Percentiles rank a stretch among this genome's conserved stretches.
Conservation (phyloP, 176 grass and related monocot species). For the Zea luxurians region DNA sequence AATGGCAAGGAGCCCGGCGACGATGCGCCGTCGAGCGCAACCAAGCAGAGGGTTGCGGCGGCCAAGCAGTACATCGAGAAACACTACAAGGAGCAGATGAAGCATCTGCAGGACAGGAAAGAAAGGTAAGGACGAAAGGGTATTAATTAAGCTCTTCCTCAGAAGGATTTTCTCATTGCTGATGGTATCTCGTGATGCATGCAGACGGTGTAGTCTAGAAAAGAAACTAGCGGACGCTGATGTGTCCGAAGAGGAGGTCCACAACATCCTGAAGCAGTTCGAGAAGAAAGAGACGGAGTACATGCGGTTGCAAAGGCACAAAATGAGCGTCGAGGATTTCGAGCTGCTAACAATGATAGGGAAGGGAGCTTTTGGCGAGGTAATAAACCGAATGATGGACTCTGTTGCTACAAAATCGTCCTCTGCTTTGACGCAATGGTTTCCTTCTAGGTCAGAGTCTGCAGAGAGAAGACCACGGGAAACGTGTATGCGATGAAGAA, state of each 20-base stretch:
- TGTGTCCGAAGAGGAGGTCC: constrained; percentile 83
- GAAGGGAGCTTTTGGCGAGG: constrained; percentile 99
- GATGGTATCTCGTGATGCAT: constrained; percentile 20
- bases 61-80: constrained; percentile 98
- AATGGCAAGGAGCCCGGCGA: constrained; percentile 65
- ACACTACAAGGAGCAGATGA: constrained; percentile 95
- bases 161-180: constrained; percentile 1
- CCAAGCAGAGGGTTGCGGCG: constrained; percentile 70
- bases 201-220: constrained; percentile 84
- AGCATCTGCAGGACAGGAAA: constrained; percentile 84
- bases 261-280: constrained; percentile 85
- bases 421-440: constrained; percentile 24
- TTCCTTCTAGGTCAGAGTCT: constrained; percentile 82
- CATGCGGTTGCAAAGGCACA: constrained; percentile 96
- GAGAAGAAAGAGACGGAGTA: constrained; percentile 98
- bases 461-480: constrained; percentile 80
- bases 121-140: constrained; percentile 54
- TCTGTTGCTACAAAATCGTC: background rate
- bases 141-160: background rate
- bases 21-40: constrained; percentile 74
- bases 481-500: constrained; percentile 99
- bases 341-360: constrained; percentile 94
- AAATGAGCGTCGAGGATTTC: constrained; percentile 97
- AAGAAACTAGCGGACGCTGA: constrained; percentile 83
- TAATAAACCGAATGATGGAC: constrained; percentile 37